A percentile compares a stretch with the other conserved stretches of the same genome.
phyloP scores from a whole-genome alignment of 257 asterid genomes.

The Solanum chiquidenum region DNA sequence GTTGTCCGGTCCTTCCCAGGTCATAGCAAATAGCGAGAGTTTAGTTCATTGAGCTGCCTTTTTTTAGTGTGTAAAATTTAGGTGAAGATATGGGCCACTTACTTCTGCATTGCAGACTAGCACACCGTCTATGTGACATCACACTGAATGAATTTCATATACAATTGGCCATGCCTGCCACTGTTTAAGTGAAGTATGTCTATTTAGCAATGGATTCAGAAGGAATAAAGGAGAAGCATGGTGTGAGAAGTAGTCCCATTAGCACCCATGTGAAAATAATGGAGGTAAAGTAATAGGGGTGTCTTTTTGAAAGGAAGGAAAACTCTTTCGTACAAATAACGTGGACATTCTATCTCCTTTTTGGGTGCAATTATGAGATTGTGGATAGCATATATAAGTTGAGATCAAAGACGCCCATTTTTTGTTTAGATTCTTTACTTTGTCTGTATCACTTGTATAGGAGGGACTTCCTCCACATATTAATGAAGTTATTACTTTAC shows the following conservation, averaged over 20 bases:
- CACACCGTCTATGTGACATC: not conserved
- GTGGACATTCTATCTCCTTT: not conserved
- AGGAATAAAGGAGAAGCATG: not conserved
- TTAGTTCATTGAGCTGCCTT: not conserved
- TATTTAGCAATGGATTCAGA: not conserved
- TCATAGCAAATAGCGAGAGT: not conserved
- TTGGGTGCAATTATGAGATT: not conserved
- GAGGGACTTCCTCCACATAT: not conserved
- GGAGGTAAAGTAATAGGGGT: not conserved
- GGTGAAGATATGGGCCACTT: not conserved
- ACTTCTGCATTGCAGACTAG: not conserved
- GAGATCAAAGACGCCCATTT: not conserved
- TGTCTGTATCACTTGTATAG: not conserved
- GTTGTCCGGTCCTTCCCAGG: not conserved
- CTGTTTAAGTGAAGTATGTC: not conserved
- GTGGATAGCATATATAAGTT: not conserved
- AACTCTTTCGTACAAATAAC: not conserved
- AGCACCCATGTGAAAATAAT: not conserved
- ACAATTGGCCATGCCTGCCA: not conserved
- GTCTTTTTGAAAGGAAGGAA: not conserved
- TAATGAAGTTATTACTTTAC: not conserved
- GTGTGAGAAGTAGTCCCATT: not conserved
- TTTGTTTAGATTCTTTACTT: not conserved
- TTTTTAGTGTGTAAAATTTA: not conserved
- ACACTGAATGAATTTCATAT: not conserved